Evolutionary conservation across 441 rosid species (phyloP).

Genomic region (Breynia disticha): DNA sequence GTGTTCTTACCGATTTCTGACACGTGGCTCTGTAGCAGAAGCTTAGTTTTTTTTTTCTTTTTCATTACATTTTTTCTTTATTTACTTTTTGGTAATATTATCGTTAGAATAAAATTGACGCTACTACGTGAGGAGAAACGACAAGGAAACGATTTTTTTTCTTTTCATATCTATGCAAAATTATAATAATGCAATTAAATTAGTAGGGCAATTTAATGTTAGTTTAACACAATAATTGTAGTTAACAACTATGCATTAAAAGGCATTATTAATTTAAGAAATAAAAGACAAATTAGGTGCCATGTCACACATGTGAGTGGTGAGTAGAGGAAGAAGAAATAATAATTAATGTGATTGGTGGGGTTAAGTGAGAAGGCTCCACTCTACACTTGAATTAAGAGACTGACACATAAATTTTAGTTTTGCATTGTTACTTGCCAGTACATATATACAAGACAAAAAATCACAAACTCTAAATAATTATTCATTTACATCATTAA

Average conservation of each 20-base stretch:
- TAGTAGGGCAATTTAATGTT: not conserved
- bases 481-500: not conserved
- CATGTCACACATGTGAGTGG: not conserved
- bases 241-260: not conserved
- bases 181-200: no score
- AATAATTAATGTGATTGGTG: not conserved
- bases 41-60: no score
- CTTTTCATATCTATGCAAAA: no score
- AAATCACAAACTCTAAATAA: not conserved
- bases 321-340: not conserved
- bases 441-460: constrained; percentile 7
- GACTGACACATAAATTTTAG: constrained; percentile 7
- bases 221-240: not conserved
- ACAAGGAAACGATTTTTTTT: no score
- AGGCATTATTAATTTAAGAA: not conserved
- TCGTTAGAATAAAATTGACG: no score
- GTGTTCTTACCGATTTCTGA: no score
- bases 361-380: constrained; percentile 10
- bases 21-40: no score
- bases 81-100: no score
- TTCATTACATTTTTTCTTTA: no score
- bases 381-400: constrained; percentile 7
- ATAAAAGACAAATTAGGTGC: not conserved
- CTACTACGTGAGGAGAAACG: no score
- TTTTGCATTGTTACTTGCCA: constrained; percentile 5